Evolutionary conservation across 75 land plant genomes (phyloP), one percentile per base, ranked within the genome.

Genomic region (Sequoia sempervirens): DNA sequence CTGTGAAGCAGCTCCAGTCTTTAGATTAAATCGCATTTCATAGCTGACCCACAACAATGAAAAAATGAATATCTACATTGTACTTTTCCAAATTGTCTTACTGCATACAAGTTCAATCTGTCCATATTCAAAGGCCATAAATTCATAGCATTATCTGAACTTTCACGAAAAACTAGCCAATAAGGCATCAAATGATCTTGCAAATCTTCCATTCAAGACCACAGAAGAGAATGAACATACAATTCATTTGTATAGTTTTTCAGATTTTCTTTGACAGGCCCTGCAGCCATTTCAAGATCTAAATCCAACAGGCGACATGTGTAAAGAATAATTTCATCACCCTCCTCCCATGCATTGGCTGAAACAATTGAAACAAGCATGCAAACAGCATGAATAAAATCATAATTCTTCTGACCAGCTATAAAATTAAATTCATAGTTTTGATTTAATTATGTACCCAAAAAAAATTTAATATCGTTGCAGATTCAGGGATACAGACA

Each of bases 261-360:
- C 70, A 92, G 89, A 66, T 88, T 87, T 40, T 87, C 92, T 86
- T 91, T 88, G 17, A 87, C 83, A 41, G 84, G 18, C 30, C 93
- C 94, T 82, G 80, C 84, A 78, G 89, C 88, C 85, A 85, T 83
- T 80, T 93, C 96, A 45, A 96, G 81, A 84, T 96, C 95, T 8
- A 91, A 86, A 70, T 93, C 87, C 8, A 91, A 84, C 75, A 95
- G 75, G 45, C 99, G 93, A 82, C 97, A 97, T n/a, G 96, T 87
- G 68, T 89, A 87, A 66, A 97, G 81, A 83, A 97, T 91, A 72
- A 97, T 89, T 85, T 97, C 98, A 83, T 97, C 96, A 12, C 90
- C 96, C 43, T 95, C 96, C 85, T 97, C 99, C 99, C 99, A 97
- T 38, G 99, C 99, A 93, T 97, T 97, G 20, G 94, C 99, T 97